Evolutionary conservation across 192 early-diverging fungal genomes (phyloP).

Genomic region (Backusella mclennaniae): DNA sequence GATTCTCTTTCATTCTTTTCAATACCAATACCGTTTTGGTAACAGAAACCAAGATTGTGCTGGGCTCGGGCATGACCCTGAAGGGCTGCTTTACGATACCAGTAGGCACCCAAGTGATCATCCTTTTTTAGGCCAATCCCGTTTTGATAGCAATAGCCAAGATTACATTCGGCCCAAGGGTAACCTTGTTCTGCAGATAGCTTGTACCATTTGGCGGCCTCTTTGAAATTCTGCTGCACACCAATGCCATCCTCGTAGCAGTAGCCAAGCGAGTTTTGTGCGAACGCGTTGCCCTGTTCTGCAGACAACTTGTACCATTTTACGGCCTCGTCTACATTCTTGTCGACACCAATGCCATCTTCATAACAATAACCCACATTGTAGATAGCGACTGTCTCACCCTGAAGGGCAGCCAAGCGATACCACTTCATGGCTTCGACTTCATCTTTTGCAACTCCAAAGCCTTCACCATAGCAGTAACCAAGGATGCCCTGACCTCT

Average conservation of each 20-base stretch:
- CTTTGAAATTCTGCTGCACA: slow-evolving; percentile 42
- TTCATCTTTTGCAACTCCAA: slow-evolving; percentile 62
- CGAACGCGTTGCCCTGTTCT: slow-evolving; percentile 52
- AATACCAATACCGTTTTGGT: slow-evolving; percentile 71
- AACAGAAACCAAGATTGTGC: slow-evolving; percentile 75
- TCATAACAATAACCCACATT: slow-evolving; percentile 60
- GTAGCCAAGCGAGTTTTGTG: slow-evolving; percentile 68
- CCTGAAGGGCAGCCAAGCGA: slow-evolving; percentile 41
- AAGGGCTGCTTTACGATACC: slow-evolving; percentile 65
- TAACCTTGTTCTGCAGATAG: slow-evolving; percentile 68
- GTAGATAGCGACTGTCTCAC: slow-evolving; percentile 56
- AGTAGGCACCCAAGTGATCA: slow-evolving; percentile 49
- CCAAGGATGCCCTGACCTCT: slow-evolving; percentile 65
- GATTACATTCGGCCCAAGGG: slow-evolving; percentile 83
- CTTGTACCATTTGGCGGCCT: slow-evolving; percentile 60
- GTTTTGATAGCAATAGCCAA: slow-evolving; percentile 76
- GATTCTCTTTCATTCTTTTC: slow-evolving; percentile 65
- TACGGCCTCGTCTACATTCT: slow-evolving; percentile 50
- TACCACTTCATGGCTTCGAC: slow-evolving; percentile 54
- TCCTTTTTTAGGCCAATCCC: slow-evolving; percentile 63
- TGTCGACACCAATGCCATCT: slow-evolving; percentile 55
- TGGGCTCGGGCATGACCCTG: slow-evolving; percentile 65
- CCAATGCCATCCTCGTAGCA: slow-evolving; percentile 82
- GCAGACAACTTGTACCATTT: slow-evolving; percentile 57
- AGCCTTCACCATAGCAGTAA: slow-evolving; percentile 85